phyloP scores from a whole-genome alignment of 1,284 basidiomycete species.

The Rhodotorula mucilaginosa region DNA sequence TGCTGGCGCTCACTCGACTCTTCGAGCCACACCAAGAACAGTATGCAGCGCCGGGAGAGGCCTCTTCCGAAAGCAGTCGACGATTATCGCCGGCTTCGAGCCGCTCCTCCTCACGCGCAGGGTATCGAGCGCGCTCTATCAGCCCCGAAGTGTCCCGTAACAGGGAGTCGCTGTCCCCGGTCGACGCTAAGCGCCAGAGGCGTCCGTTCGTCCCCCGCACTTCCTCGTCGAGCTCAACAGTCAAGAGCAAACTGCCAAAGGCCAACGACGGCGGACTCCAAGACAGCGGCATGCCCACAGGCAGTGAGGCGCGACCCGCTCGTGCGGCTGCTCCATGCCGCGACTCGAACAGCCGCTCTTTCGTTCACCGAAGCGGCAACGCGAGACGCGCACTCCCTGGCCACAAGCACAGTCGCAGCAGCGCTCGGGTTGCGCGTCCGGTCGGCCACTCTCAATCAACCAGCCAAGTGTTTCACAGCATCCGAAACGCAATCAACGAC shows the following conservation, averaged over 20 bases:
- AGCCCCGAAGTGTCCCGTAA: not conserved
- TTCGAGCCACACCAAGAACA: not conserved
- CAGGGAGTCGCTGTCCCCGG: not conserved
- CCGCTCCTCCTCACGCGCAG: constrained; percentile 14
- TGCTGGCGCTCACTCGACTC: not conserved
- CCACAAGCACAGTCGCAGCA: too few species aligned
- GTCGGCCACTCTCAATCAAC: constrained; percentile 85
- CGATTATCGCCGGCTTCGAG: constrained; percentile 1
- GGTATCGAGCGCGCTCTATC: not conserved
- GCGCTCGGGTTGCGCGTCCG: constrained; percentile 68
- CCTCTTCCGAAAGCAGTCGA: not conserved
- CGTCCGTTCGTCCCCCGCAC: constrained; percentile 16
- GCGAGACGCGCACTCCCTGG: too few species aligned
- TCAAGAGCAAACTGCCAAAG: constrained; percentile 16
- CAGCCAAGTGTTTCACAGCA: constrained; percentile 84
- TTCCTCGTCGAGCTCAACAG: constrained; percentile 25
- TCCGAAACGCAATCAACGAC: constrained; percentile 86
- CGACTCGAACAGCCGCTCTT: too few species aligned
- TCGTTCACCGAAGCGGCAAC: too few species aligned
- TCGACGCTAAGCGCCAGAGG: not conserved
- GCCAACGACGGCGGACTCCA: constrained; percentile 1
- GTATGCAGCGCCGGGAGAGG: not conserved
- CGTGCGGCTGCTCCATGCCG: too few species aligned
- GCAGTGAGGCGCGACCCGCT: not conserved
- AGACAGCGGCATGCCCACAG: constrained; percentile 12